Base-by-base conservation (phyloP, 306 rosid genomes). In the Prunus campanulata region DNA sequence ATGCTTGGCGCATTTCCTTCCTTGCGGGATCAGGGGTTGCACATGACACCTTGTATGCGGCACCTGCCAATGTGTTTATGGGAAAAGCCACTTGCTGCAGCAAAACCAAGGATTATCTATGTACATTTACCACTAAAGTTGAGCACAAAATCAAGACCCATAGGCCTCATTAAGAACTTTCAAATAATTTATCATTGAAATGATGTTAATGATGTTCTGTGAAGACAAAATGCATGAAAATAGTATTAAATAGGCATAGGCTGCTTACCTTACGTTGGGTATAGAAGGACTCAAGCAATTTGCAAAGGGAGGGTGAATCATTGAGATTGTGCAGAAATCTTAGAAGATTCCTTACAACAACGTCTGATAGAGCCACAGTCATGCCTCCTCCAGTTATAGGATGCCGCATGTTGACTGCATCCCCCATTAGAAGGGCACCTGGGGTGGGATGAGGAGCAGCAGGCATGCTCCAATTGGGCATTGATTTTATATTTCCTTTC, bases 61-160 rank as follows among this genome's bases (percentile, higher is more conserved):
- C 74, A 22, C 74, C 70, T 46, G 90, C 90, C 72, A 90, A 46
- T 52, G 88, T 84, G 78, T 90, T 86, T 68, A 87, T 79, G 15
- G 89, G 86, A 32, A 85, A 84, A 81, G 91, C 90, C 80, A 87
- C 81, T 25, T 89, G 90, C 91, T 90, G 87, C 82, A 59, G 71
- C 10, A 46, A 48, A 79, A 62, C 44, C 69, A 47, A 63, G 19
- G 3, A 35, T 15, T 6, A 10, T 70, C 61, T 69, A 16, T 20
- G 24, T 12, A 46, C 13, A 24, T 1, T 68, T 2, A 20, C 15
- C 14, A 46, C 27, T 2, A 44, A 66, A 25, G 44, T 66, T 4
- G 54, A 20, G 57, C 72, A 7, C 19, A 24, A 66, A 48, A 48
- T 48, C 52, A 48, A 48, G 16, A 39, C 70, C 6, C 32, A 0